Conservation (phyloP, 345 rosid species). For the Hibiscus mutabilis region DNA sequence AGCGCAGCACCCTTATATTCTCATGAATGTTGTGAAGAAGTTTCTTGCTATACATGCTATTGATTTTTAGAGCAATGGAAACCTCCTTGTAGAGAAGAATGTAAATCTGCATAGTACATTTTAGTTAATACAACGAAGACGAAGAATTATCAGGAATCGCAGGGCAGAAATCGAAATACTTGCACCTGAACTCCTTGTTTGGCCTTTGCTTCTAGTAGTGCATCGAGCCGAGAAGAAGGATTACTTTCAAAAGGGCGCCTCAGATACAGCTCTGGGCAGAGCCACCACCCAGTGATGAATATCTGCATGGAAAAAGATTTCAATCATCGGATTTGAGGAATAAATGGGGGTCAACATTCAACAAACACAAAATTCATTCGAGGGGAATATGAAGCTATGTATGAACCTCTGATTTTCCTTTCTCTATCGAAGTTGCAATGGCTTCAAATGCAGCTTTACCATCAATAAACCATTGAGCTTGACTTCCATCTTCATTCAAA, state of each 20-base stretch:
- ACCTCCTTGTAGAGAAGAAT: constrained; percentile 92
- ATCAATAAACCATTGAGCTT: constrained; percentile 86
- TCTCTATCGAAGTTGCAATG: constrained; percentile 69
- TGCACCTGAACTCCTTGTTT: constrained; percentile 82
- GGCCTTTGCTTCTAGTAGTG: constrained; percentile 76
- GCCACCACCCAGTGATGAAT: constrained; percentile 98
- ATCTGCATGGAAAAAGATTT: constrained; percentile 38
- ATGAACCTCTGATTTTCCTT: constrained; percentile 77
- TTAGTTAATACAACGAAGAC: not conserved
- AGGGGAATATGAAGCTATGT: constrained; percentile 1
- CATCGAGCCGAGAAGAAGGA: constrained; percentile 60
- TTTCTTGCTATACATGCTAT: constrained; percentile 78
- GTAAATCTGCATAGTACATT: constrained; percentile 51
- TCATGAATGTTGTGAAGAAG: constrained; percentile 70
- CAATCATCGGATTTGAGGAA: constrained; percentile 1
- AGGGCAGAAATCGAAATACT: not conserved
- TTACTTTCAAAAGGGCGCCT: constrained; percentile 75
- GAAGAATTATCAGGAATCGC: not conserved
- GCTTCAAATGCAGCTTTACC: constrained; percentile 94
- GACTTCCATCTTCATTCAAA: constrained; percentile 71
- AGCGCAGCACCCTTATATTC: constrained; percentile 76
- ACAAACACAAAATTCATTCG: not conserved
- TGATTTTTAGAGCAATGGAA: constrained; percentile 77
- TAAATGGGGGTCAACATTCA: not conserved
- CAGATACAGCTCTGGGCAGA: constrained; percentile 86